Base-by-base conservation (phyloP, 352 stramenopile genomes). In the Phytophthora fragariae region DNA sequence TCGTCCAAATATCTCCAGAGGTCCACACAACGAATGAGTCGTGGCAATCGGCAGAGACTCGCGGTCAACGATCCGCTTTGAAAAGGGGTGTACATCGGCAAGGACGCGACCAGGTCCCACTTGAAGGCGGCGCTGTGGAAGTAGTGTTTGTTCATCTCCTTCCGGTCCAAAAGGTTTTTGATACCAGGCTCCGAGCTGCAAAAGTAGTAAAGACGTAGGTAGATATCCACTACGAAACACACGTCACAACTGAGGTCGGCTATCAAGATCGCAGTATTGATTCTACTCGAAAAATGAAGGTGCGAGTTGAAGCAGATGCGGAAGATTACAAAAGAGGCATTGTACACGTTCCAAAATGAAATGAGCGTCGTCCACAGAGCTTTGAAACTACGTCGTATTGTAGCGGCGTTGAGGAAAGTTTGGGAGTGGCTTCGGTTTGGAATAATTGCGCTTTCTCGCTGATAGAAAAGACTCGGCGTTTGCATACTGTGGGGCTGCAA, bases 151-250 rank as follows among this genome's bases (percentile, higher is more conserved):
- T 91, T 75, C 0, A 65, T 68, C 12, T 89, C 65, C 2, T 73
- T 64, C 10, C 81, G 57, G 7, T 68, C 79, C 27, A 81, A 12
- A 5, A 94, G 59, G 24, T 91, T 92, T 0, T 44, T 31, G 6
- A 90, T 57, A 0, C 79, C 84, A 0, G 66, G 61, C 2, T 94
- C 64, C 7, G 53, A 68, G 29, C 77, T 86, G 14, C 87, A 84
- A n/a, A 94, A 92, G 57, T 91, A 92, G 50, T 90, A 91, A 1
- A 93, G 60, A 5, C 85, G 84, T 14, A 93, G 63, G 8, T 89
- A 84, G 37, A 94, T 80, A 57, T 94, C 87, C 2, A 75, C 21
- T 2, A 62, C 62, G 14, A 92, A 77, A 11, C 79, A 58, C 3
- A 55, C n/a, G 56, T 94, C 86, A 8, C 80, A 77, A 21, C 69